Conservation (phyloP, 2,329 filamentous ascomycete species). For the Pseudogymnoascus destructans region DNA sequence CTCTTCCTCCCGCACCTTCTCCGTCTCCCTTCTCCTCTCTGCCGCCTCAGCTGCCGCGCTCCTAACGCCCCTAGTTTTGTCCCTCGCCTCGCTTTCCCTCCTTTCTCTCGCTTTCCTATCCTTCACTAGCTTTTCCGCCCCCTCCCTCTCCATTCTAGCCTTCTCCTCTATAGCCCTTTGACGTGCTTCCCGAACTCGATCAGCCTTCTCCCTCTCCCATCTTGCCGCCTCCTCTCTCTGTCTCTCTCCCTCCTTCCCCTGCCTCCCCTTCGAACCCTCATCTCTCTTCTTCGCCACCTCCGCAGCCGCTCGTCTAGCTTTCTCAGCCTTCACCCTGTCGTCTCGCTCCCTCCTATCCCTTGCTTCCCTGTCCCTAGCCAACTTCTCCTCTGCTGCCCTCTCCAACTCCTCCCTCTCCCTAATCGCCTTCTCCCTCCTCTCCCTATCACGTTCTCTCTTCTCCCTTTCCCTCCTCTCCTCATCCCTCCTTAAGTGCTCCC, state of each 20-base stretch:
- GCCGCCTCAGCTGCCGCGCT: not conserved
- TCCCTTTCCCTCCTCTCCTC: not conserved
- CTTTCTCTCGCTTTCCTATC: not conserved
- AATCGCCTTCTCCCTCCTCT: not conserved
- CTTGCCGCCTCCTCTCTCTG: not conserved
- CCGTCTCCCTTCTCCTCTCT: not conserved
- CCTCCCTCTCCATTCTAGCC: not conserved
- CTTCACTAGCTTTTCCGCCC: not conserved
- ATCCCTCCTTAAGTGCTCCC: not conserved
- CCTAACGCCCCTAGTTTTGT: not conserved
- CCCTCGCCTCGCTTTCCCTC: not conserved
- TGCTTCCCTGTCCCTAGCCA: not conserved
- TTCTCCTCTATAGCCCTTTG: not conserved
- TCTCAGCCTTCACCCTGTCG: not conserved
- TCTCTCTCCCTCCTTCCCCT: not conserved
- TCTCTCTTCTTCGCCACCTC: not conserved
- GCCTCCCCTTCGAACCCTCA: not conserved
- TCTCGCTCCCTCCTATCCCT: not conserved
- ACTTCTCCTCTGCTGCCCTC: not conserved
- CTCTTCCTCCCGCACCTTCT: not conserved
- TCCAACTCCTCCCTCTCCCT: not conserved
- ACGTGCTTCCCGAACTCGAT: not conserved
- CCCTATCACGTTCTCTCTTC: not conserved
- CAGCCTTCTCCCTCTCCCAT: conserved; percentile 1
- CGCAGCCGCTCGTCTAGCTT: not conserved